These are phyloP conservation scores for Penicillium pulvis DNA, from an alignment of 495 filamentous ascomycete genomes.

Conservation along the genomic window DNA sequence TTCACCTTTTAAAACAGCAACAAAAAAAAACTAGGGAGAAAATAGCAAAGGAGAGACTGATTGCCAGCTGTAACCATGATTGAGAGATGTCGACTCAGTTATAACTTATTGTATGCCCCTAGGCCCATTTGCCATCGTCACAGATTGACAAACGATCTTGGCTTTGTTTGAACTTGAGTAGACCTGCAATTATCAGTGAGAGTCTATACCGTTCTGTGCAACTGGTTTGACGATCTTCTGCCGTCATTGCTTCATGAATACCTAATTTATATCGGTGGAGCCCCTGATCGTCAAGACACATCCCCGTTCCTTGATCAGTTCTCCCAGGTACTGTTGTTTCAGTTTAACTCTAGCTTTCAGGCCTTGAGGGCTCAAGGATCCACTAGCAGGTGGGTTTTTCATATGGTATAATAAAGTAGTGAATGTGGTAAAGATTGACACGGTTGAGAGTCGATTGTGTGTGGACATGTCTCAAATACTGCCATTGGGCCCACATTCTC, in stretches of 20 bases:
- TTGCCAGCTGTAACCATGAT: background rate
- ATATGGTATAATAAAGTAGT: background rate
- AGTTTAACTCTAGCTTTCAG: conserved; percentile 10
- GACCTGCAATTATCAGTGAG: conserved; percentile 7
- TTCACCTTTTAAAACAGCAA: too few relatives aligned
- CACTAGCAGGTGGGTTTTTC: background rate
- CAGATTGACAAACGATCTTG: conserved; percentile 14
- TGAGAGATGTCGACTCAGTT: conserved; percentile 6
- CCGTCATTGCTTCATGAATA: background rate
- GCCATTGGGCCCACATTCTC: too few relatives aligned
- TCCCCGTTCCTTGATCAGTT: conserved; percentile 11
- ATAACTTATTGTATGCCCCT: conserved; percentile 11
- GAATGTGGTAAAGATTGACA: too few relatives aligned
- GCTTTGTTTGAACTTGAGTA: conserved; percentile 22
- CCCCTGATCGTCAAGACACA: conserved; percentile 11
- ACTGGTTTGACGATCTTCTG: background rate
- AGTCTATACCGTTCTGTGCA: conserved; percentile 15
- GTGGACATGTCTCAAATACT: too few relatives aligned
- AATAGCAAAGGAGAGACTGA: background rate
- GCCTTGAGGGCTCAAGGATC: background rate
- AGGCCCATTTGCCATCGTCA: conserved; percentile 1
- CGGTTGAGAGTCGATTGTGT: too few relatives aligned
- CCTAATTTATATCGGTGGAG: conserved; percentile 2
- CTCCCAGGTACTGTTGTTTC: conserved; percentile 15
- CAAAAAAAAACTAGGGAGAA: background rate